A percentile compares a stretch with the other conserved stretches of the same genome.
phyloP scores from a whole-genome alignment of 2,329 filamentous ascomycete genomes.

The Cladophialophora yegresii region DNA sequence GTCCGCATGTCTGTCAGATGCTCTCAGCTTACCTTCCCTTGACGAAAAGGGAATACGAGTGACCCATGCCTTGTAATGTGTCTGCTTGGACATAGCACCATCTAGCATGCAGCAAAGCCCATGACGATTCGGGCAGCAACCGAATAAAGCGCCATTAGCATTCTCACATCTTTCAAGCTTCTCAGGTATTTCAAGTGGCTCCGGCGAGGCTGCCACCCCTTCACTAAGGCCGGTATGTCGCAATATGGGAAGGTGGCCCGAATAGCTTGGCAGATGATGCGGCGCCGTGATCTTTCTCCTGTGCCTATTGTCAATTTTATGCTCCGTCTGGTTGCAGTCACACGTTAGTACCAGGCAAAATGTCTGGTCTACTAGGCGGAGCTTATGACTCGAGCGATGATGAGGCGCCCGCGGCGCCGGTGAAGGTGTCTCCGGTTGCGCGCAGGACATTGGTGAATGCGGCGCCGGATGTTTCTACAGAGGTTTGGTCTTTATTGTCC shows the following conservation, averaged over 20 bases:
- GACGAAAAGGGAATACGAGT: too few relatives aligned
- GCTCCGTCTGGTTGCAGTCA: neutral
- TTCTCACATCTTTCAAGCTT: neutral
- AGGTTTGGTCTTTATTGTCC: conserved; percentile 54
- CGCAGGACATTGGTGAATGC: conserved; percentile 49
- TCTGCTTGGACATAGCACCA: neutral
- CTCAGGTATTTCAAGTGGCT: neutral
- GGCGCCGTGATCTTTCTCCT: neutral
- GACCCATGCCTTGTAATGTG: neutral
- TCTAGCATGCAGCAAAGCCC: neutral
- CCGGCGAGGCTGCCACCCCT: conserved; percentile 1
- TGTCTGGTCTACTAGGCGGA: conserved; percentile 49
- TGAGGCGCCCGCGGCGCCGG: conserved; percentile 39
- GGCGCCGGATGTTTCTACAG: conserved; percentile 57
- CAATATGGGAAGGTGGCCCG: neutral
- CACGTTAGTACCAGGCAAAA: conserved; percentile 27
- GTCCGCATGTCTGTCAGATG: neutral
- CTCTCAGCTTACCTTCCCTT: neutral
- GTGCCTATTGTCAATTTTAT: neutral
- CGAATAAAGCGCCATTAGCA: neutral
- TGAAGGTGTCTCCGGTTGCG: conserved; percentile 34
- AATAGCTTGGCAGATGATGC: conserved; percentile 8
- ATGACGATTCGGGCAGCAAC: neutral
- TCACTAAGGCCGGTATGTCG: conserved; percentile 2
- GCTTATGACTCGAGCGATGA: conserved; percentile 55